phyloP scores from a whole-genome alignment of 108 stramenopile genomes.

The Hondaea fermentalgiana region DNA sequence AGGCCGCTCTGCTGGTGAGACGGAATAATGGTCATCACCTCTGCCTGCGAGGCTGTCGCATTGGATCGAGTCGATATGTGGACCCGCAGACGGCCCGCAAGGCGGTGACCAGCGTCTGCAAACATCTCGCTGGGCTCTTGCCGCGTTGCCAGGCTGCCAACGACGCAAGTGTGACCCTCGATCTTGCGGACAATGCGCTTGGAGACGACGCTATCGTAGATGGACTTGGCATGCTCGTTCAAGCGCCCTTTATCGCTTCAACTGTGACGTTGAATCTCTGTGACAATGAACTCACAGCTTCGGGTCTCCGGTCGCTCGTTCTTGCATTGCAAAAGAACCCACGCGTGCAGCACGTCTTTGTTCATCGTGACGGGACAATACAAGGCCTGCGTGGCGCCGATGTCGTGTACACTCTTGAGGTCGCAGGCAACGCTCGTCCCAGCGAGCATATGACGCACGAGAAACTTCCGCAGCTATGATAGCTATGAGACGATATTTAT shows the following conservation, averaged over 20 bases:
- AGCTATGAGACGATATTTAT: too few relatives aligned
- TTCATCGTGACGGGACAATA: neutral
- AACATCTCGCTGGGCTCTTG: neutral
- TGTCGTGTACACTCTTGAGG: neutral
- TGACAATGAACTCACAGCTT: neutral
- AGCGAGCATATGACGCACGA: too few relatives aligned
- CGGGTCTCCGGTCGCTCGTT: neutral
- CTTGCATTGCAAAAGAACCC: neutral
- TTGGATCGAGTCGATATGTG: neutral
- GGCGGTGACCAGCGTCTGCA: neutral
- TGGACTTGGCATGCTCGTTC: neutral
- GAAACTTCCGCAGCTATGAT: too few relatives aligned
- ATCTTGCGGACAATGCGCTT: neutral
- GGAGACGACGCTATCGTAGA: neutral
- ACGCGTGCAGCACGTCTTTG: neutral
- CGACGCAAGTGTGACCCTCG: neutral
- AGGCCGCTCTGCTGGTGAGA: neutral
- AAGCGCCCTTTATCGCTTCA: neutral
- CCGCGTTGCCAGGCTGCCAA: neutral
- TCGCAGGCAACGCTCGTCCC: neutral
- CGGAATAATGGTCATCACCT: neutral
- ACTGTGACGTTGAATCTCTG: neutral
- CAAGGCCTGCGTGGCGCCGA: neutral
- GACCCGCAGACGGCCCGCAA: neutral
- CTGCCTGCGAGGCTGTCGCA: neutral